These are phyloP conservation scores for Musa balbisiana DNA, from an alignment of 202 grass and related monocot species.

Conservation along the genomic window DNA sequence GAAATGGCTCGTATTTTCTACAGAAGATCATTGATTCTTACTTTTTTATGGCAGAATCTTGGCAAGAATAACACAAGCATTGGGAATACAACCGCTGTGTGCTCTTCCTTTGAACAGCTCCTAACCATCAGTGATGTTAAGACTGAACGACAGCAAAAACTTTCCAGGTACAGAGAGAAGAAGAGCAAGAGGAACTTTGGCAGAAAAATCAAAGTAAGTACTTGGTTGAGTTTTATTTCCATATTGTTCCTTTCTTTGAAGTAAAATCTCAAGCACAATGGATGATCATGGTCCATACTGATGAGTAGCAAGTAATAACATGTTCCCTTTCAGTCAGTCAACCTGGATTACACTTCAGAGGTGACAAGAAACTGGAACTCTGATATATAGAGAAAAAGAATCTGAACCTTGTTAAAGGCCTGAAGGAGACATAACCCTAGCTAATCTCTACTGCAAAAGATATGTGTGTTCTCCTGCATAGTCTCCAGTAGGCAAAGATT, in stretches of 20 bases:
- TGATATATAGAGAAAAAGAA: no score
- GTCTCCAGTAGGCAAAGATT: no score
- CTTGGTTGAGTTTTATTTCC: neutral
- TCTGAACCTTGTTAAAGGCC: no score
- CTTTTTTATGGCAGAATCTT: constrained; percentile 48
- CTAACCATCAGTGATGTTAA: constrained; percentile 69
- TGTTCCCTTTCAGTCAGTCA: no score
- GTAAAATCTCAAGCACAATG: neutral
- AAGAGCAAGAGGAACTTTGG: constrained; percentile 91
- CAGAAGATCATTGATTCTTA: constrained; percentile 4
- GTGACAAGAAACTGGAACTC: no score
- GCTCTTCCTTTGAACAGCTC: constrained; percentile 56
- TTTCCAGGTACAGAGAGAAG: constrained; percentile 94
- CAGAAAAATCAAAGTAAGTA: constrained; percentile 90
- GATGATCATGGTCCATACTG: neutral
- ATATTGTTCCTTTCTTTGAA: neutral
- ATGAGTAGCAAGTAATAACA: neutral
- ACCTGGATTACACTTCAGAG: no score
- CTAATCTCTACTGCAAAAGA: no score
- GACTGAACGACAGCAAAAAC: constrained; percentile 82
- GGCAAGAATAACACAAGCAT: constrained; percentile 48
- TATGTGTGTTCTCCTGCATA: no score
- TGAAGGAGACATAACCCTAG: no score
- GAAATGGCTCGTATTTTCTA: neutral
- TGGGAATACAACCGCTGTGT: constrained; percentile 29